phyloP scores from a whole-genome alignment of 768 basidiomycete species.

The Mycena chlorophos region DNA sequence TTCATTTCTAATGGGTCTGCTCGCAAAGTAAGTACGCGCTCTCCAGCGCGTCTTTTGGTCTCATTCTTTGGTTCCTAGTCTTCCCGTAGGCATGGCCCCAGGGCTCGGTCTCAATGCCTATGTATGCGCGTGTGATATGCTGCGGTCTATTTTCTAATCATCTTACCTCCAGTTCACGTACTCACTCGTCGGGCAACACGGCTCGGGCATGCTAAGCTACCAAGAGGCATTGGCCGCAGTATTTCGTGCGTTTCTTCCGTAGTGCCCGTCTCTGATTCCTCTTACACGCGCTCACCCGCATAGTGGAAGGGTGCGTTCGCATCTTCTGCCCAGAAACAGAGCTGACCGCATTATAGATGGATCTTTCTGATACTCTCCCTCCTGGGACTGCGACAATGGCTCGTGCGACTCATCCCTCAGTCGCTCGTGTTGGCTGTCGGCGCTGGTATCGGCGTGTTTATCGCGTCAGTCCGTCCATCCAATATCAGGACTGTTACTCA shows the following conservation, averaged over 20 bases:
- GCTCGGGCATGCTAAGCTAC: slow-evolving; percentile 70
- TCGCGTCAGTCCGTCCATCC: slow-evolving; percentile 55
- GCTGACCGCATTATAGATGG: slow-evolving; percentile 49
- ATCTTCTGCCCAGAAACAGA: background rate
- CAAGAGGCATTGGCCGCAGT: slow-evolving; percentile 81
- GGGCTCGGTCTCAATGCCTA: slow-evolving; percentile 84
- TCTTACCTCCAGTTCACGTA: slow-evolving; percentile 79
- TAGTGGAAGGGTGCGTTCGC: slow-evolving; percentile 72
- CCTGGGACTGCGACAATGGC: slow-evolving; percentile 85
- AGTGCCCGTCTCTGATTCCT: too few species aligned
- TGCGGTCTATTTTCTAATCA: background rate
- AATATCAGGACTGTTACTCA: slow-evolving; percentile 2
- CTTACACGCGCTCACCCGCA: too few species aligned
- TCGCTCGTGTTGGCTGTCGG: slow-evolving; percentile 84
- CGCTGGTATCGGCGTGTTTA: slow-evolving; percentile 84
- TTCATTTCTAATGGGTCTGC: slow-evolving; percentile 77
- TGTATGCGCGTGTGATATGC: slow-evolving; percentile 40
- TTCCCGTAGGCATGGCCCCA: slow-evolving; percentile 88
- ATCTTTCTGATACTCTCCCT: slow-evolving; percentile 79
- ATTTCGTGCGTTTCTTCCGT: too few species aligned
- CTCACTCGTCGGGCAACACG: slow-evolving; percentile 84
- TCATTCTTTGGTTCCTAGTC: slow-evolving; percentile 19
- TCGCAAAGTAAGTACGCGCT: slow-evolving; percentile 53
- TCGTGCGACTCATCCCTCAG: slow-evolving; percentile 85
- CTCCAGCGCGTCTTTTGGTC: background rate